Evolutionary conservation across 169 alveolate genomes (phyloP), one percentile per base, ranked within the genome.

Genomic region (Eimeria praecox): DNA sequence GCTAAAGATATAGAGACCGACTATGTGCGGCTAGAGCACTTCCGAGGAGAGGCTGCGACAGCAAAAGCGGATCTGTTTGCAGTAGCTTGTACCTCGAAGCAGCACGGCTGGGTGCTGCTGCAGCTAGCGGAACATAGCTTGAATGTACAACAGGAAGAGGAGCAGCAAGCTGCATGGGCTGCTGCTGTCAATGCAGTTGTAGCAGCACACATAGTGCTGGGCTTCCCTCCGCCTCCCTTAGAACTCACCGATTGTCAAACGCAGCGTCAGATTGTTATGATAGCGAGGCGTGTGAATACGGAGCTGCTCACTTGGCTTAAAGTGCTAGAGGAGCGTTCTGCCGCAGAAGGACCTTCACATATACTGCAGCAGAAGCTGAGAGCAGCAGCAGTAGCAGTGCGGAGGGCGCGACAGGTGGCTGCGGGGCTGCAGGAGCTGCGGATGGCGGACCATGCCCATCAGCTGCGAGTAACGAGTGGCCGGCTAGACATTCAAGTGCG

Each of bases 191-290:
- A 14, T 66, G 78, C 78, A 66, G 46, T 66, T 14, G 78, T 66
- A 66, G 78, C 78, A 30, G 78, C 78, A 66, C n/a, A 8, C 44
- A 30, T 30, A 66, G 78, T 66, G 42, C 44, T 66, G 78, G 78
- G 78, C 78, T n/a, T n/a, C 78, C 42, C 27, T 3, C 46, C 78
- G 44, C 78, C 78, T 30, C 46, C 42, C 5, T 12, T 66, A 66
- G 46, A 0, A 1, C 24, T 66, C 20, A 0, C 46, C 3, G 6
- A 10, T 30, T 3, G 30, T 0, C 14, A 33, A 66, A 44, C 22
- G 44, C 42, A 33, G 46, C 40, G 5, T 5, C 46, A 66, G 78
- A 0, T 66, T 66, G 78, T 10, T 30, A 0, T 0, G 42, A 66
- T 66, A 9, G 78, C 24, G 27, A 22, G 8, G 0, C n/a, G 27